Conservation (phyloP, 1,139 yeast genomes). For the Pichia sp. region DNA sequence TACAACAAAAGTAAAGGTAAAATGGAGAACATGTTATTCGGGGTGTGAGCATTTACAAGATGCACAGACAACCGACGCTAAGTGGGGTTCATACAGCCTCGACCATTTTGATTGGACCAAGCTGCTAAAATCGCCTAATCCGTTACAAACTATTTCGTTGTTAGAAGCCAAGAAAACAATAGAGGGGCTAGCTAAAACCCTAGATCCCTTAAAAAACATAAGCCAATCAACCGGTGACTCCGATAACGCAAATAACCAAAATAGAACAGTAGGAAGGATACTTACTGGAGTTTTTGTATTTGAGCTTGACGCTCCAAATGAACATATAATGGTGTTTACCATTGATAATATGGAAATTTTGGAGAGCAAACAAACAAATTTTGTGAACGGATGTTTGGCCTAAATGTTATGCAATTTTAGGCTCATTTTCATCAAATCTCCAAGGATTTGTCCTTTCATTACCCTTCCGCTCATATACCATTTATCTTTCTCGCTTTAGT, state of each 20-base stretch:
- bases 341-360: slow-evolving; percentile 71
- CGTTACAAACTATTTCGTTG: slow-evolving; percentile 13
- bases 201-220: slow-evolving; percentile 8
- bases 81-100: slow-evolving; percentile 37
- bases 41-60: slow-evolving; percentile 44
- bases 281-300: slow-evolving; percentile 72
- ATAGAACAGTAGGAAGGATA: slow-evolving; percentile 40
- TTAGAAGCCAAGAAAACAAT: slow-evolving; percentile 17
- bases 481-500: not conserved
- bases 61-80: slow-evolving; percentile 24
- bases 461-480: not conserved
- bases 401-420: slow-evolving; percentile 6
- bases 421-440: not conserved
- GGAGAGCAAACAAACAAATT: slow-evolving; percentile 36
- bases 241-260: not conserved
- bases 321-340: slow-evolving; percentile 62
- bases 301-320: slow-evolving; percentile 59
- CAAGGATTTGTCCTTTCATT: not conserved
- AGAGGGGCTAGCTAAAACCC: slow-evolving; percentile 15
- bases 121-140: slow-evolving; percentile 19
- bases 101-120: slow-evolving; percentile 22
- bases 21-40: slow-evolving; percentile 61
- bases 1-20: slow-evolving; percentile 51
- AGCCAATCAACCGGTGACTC: not conserved
- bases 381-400: slow-evolving; percentile 22